Base-by-base conservation (phyloP, 768 basidiomycete genomes). In the Boletus tylopilopsis region DNA sequence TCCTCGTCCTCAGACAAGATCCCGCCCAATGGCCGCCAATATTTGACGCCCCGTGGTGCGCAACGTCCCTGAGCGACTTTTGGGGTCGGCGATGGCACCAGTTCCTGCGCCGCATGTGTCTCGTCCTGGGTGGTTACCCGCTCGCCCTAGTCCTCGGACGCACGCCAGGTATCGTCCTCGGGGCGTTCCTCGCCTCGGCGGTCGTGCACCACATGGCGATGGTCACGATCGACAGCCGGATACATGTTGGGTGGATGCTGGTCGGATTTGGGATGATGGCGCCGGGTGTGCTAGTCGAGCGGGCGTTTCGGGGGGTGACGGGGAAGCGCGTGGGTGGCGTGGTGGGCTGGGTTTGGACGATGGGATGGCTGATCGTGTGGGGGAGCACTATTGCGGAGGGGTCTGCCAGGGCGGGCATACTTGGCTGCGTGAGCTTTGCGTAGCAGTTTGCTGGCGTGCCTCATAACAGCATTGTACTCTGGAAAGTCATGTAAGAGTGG, bases 51-150 rank as follows among this genome's bases (percentile, higher is more conserved):
- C 47, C 47, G 2, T 48, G 47, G 39, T 39, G 22, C 11, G 30
- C 47, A 3, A 48, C 47, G 0, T 48, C 47, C 2, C 3, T 48
- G 23, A 34, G 5, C 7, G 23, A 10, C 32, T 25, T 48, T 6
- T 48, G 47, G 47, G 47, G 47, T 1, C 30, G 39, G 4, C n/a
- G 47, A 10, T 48, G 47, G 47, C 47, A 48, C 47, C 47, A 41
- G 38, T 34, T 48, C 8, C 24, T 40, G 22, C 47, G 47, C 19
- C 47, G 21, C 12, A 19, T 25, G 10, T 48, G 33, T 18, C 29
- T 40, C 10, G 6, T 47, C 5, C 30, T 32, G 9, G 47, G 47
- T 5, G 47, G 47, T 19, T 25, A 34, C 6, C 22, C 24, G 6
- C 32, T 48, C 4, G 33, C 39, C 32, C 18, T 33, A 5, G 18